Conservation (phyloP, 768 basidiomycete species). For the Boletus eberwhitei region DNA sequence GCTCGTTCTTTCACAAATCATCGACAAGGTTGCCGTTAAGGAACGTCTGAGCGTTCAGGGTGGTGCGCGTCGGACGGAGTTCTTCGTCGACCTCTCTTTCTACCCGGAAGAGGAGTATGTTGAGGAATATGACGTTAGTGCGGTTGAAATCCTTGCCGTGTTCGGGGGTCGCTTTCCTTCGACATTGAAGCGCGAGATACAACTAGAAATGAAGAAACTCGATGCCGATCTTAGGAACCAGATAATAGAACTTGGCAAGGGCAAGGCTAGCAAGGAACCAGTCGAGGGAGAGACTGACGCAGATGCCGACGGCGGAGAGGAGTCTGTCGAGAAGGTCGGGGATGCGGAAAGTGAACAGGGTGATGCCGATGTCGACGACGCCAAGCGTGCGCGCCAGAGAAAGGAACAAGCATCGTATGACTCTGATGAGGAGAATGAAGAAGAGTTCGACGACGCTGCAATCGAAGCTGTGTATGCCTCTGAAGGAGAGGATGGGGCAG, state of each 20-base stretch:
- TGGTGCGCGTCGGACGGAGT: constrained; percentile 70
- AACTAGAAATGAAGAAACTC: constrained; percentile 80
- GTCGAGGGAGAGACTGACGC: constrained; percentile 44
- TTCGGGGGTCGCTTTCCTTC: constrained; percentile 76
- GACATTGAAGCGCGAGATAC: constrained; percentile 81
- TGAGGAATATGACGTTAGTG: constrained; percentile 75
- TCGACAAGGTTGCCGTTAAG: constrained; percentile 77
- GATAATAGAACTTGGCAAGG: constrained; percentile 80
- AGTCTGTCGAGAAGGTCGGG: constrained; percentile 39
- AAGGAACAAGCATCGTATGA: constrained; percentile 77
- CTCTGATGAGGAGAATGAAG: constrained; percentile 47
- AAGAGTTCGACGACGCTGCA: constrained; percentile 47
- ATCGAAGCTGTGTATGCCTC: constrained; percentile 64
- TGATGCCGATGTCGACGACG: constrained; percentile 80
- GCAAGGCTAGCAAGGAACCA: constrained; percentile 49
- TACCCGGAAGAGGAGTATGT: constrained; percentile 84
- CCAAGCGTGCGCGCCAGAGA: constrained; percentile 66
- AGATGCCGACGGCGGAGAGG: constrained; percentile 54
- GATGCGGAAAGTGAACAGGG: constrained; percentile 75
- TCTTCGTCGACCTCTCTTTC: constrained; percentile 77
- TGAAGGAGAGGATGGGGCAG: constrained; percentile 39
- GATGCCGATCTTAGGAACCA: constrained; percentile 76
- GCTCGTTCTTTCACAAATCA: constrained; percentile 82
- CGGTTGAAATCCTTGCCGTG: constrained; percentile 65
- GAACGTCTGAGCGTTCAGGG: constrained; percentile 70